These are phyloP conservation scores for Botrytis hyacinthi DNA, from an alignment of 2,329 filamentous ascomycete genomes.

Conservation along the genomic window DNA sequence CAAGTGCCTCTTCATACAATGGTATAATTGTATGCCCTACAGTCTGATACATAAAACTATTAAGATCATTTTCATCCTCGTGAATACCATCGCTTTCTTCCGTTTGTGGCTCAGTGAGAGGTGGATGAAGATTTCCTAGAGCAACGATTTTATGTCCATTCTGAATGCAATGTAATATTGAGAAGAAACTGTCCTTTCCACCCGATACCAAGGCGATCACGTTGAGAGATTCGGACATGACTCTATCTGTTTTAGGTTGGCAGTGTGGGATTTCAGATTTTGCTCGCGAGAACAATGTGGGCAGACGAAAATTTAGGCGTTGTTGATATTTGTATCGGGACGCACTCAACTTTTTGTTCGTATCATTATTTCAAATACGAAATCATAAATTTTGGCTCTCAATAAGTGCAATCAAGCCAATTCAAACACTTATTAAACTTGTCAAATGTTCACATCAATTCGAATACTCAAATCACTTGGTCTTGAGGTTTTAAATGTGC, in stretches of 20 bases:
- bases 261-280: neutral
- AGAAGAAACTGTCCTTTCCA: slow-evolving; percentile 96
- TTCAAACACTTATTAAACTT: neutral
- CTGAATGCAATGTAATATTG: slow-evolving; percentile 81
- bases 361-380: neutral
- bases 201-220: slow-evolving; percentile 93
- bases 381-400: neutral
- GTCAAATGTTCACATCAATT: neutral
- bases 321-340: neutral
- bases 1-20: slow-evolving; percentile 75
- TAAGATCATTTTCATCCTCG: slow-evolving; percentile 63
- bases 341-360: neutral
- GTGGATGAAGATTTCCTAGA: slow-evolving; percentile 81
- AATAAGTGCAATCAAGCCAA: neutral
- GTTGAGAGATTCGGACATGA: slow-evolving; percentile 55
- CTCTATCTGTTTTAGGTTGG: slow-evolving; percentile 6
- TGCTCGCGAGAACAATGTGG: neutral
- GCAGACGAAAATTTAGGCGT: neutral
- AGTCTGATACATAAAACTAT: slow-evolving; percentile 99
- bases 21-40: slow-evolving; percentile 86
- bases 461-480: neutral
- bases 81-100: neutral
- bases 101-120: slow-evolving; percentile 24
- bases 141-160: slow-evolving; percentile 86
- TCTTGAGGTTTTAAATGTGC: neutral